phyloP scores from a whole-genome alignment of 2,329 filamentous ascomycete genomes.

The Talaromyces islandicus region DNA sequence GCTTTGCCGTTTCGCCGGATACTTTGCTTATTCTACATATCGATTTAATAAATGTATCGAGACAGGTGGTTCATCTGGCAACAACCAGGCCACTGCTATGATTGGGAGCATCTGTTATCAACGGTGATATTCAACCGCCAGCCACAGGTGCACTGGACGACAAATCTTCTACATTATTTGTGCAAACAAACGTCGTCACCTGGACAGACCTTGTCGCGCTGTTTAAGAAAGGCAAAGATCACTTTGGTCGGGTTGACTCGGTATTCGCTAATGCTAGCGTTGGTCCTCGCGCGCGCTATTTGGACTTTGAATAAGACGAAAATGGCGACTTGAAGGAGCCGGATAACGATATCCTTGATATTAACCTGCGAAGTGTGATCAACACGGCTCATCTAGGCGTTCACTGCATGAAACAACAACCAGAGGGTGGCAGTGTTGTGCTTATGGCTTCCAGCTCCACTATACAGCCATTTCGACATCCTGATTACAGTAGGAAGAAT shows the following conservation, averaged over 20 bases:
- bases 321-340: slow-evolving; percentile 47
- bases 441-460: slow-evolving; percentile 48
- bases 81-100: slow-evolving; percentile 48
- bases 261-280: slow-evolving; percentile 54
- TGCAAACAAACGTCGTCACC: slow-evolving; percentile 43
- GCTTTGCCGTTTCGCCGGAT: not conserved
- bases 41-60: not conserved
- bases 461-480: slow-evolving; percentile 45
- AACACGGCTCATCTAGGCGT: slow-evolving; percentile 46
- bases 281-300: slow-evolving; percentile 41
- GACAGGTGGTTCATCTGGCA: slow-evolving; percentile 52
- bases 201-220: slow-evolving; percentile 48
- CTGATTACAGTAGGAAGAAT: slow-evolving; percentile 41
- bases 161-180: slow-evolving; percentile 33
- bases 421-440: slow-evolving; percentile 48
- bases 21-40: not conserved
- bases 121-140: slow-evolving; percentile 46
- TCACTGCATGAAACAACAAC: slow-evolving; percentile 46
- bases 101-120: slow-evolving; percentile 51
- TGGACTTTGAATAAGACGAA: slow-evolving; percentile 43
- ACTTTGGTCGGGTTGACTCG: slow-evolving; percentile 40
- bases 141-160: slow-evolving; percentile 12
- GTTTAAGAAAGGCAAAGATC: slow-evolving; percentile 46
- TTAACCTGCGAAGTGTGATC: slow-evolving; percentile 46
- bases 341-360: slow-evolving; percentile 37